These are phyloP conservation scores for Aspergillus fumigatus DNA, from an alignment of 2,329 filamentous ascomycete species.

Conservation along the genomic window DNA sequence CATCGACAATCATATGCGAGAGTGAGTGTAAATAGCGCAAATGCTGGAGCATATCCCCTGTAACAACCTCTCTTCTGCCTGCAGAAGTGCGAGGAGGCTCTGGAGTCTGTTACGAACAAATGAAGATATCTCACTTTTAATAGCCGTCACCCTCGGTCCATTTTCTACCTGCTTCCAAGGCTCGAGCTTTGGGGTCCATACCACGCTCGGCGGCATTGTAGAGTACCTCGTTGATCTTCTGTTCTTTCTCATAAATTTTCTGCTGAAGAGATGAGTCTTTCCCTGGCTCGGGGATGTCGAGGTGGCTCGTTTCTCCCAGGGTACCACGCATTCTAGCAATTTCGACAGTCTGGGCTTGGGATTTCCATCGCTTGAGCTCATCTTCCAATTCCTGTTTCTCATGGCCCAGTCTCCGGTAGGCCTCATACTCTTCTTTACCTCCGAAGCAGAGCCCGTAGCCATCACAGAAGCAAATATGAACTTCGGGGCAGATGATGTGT, in stretches of 20 bases:
- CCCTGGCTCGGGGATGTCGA: constrained; percentile 38
- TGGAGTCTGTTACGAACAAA: background rate
- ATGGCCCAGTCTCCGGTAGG: constrained; percentile 46
- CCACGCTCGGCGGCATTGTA: constrained; percentile 48
- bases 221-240: constrained; percentile 39
- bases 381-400: constrained; percentile 37
- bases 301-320: constrained; percentile 20
- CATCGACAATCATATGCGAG: background rate
- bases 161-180: constrained; percentile 48
- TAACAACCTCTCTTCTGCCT: background rate
- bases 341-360: constrained; percentile 34
- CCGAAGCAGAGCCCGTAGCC: constrained; percentile 61
- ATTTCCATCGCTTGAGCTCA: constrained; percentile 36
- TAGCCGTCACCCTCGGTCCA: constrained; percentile 56
- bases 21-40: background rate
- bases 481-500: constrained; percentile 41
- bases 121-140: constrained; percentile 24
- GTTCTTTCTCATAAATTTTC: constrained; percentile 42
- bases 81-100: background rate
- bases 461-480: constrained; percentile 60
- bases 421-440: constrained; percentile 44
- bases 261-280: constrained; percentile 41
- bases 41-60: background rate
- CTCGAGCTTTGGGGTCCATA: constrained; percentile 48
- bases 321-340: constrained; percentile 20